These are phyloP conservation scores for Lepidium africanum DNA, from an alignment of 345 rosid species.

Conservation along the genomic window DNA sequence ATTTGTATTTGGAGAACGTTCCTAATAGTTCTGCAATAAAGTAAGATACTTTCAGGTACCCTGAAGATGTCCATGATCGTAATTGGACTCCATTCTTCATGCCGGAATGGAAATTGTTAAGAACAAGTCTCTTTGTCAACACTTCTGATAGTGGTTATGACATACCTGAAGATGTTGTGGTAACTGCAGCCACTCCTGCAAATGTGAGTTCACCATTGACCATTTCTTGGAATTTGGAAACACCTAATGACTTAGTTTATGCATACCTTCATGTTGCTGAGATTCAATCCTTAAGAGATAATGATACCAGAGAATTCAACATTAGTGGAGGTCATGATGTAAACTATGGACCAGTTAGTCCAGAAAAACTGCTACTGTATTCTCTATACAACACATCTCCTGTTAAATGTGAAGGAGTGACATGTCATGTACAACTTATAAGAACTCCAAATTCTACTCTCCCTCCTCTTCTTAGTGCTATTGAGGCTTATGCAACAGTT, in stretches of 20 bases:
- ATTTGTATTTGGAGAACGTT: not conserved
- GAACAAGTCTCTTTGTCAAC: not conserved
- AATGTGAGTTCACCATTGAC: constrained; percentile 10
- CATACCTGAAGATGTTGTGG: constrained; percentile 9
- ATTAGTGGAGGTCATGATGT: not conserved
- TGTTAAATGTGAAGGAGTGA: not conserved
- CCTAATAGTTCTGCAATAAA: too few relatives aligned
- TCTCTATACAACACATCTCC: not conserved
- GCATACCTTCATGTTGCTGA: constrained; percentile 16
- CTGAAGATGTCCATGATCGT: constrained; percentile 25
- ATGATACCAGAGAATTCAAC: constrained; percentile 21
- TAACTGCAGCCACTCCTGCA: constrained; percentile 16
- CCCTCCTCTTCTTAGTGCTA: constrained; percentile 26
- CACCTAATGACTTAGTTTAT: constrained; percentile 18
- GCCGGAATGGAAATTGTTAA: constrained; percentile 9
- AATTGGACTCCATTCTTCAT: constrained; percentile 19
- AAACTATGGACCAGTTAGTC: constrained; percentile 20
- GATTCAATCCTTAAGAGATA: constrained; percentile 1
- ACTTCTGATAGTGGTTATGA: not conserved
- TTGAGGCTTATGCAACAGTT: not conserved
- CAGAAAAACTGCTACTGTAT: not conserved
- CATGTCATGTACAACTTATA: constrained; percentile 8
- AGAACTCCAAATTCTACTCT: constrained; percentile 22
- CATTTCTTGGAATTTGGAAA: constrained; percentile 13
- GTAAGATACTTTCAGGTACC: constrained; percentile 17